A percentile compares a stretch with the other conserved stretches of the same genome.
Conservation (phyloP, 1,284 basidiomycete genomes). For the Tausonia pullulans region DNA sequence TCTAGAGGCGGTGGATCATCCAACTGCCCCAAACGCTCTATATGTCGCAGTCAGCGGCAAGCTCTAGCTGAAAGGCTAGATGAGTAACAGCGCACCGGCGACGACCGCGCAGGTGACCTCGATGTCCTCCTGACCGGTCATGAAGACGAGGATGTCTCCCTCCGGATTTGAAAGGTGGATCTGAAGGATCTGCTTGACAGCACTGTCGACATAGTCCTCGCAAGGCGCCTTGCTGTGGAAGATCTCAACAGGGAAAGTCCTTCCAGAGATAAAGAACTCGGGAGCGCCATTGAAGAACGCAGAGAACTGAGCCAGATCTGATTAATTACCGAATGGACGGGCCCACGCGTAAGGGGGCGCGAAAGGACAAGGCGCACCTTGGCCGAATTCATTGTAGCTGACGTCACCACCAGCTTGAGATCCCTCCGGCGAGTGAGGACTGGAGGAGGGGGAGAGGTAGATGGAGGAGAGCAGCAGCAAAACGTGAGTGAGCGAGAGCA, state of each 20-base stretch:
- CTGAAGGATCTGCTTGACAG: conserved; percentile 93
- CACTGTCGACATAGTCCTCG: conserved; percentile 96
- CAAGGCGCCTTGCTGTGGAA: conserved; percentile 94
- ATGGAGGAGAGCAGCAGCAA: neutral
- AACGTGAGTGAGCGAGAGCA: neutral
- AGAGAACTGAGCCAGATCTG: conserved; percentile 54
- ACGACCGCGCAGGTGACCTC: conserved; percentile 87
- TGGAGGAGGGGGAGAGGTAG: conserved; percentile 29
- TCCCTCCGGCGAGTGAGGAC: conserved; percentile 84
- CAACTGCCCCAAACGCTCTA: conserved; percentile 80
- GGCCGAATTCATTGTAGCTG: conserved; percentile 97
- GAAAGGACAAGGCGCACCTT: conserved; percentile 48
- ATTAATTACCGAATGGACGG: neutral
- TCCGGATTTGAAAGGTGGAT: conserved; percentile 90
- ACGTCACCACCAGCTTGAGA: conserved; percentile 92
- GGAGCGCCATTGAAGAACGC: conserved; percentile 90
- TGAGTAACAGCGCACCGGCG: conserved; percentile 45
- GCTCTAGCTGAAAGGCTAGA: conserved; percentile 26
- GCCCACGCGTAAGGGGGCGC: neutral
- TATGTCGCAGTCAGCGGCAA: conserved; percentile 21
- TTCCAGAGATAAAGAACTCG: conserved; percentile 91
- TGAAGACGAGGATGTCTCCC: conserved; percentile 95
- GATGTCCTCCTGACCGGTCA: conserved; percentile 99
- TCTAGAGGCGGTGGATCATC: conserved; percentile 79
- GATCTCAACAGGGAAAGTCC: conserved; percentile 96